Percentiles rank a stretch among this genome's conserved stretches.
Conservation (phyloP, 306 rosid genomes). For the Fragaria vesca region DNA sequence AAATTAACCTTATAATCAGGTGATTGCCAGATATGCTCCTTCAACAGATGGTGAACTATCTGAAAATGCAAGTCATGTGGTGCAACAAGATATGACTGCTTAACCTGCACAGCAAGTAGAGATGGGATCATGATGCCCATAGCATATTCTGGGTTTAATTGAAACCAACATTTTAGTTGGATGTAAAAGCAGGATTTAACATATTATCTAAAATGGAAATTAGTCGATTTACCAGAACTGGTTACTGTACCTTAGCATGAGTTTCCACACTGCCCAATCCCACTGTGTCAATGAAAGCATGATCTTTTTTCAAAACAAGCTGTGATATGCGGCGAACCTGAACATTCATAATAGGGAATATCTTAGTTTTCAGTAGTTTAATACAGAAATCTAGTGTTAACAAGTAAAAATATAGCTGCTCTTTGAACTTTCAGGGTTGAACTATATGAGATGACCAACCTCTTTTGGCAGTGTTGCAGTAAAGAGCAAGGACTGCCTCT, state of each 20-base stretch:
- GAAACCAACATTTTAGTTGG: background rate
- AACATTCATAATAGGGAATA: conserved; percentile 21
- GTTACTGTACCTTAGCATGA: conserved; percentile 58
- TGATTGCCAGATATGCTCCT: conserved; percentile 62
- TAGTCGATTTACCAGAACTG: background rate
- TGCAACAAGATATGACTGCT: conserved; percentile 66
- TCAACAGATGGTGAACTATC: conserved; percentile 64
- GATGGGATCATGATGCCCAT: conserved; percentile 19
- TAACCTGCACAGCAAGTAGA: conserved; percentile 53
- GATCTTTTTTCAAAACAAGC: conserved; percentile 90
- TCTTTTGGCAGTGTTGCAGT: conserved; percentile 95
- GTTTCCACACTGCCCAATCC: conserved; percentile 83
- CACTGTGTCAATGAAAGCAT: conserved; percentile 76
- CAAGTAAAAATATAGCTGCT: background rate
- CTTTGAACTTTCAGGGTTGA: conserved; percentile 16
- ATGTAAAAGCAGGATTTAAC: background rate
- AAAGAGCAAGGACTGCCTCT: conserved; percentile 75
- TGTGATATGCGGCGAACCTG: conserved; percentile 94
- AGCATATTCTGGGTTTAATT: background rate
- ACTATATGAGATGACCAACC: conserved; percentile 42
- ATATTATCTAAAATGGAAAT: background rate
- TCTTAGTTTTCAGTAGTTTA: conserved; percentile 24
- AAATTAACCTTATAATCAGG: conserved; percentile 74
- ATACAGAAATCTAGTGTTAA: conserved; percentile 9
- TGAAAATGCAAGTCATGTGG: conserved; percentile 79